phyloP scores from a whole-genome alignment of 331 rosid genomes.

The Quercus lobata region DNA sequence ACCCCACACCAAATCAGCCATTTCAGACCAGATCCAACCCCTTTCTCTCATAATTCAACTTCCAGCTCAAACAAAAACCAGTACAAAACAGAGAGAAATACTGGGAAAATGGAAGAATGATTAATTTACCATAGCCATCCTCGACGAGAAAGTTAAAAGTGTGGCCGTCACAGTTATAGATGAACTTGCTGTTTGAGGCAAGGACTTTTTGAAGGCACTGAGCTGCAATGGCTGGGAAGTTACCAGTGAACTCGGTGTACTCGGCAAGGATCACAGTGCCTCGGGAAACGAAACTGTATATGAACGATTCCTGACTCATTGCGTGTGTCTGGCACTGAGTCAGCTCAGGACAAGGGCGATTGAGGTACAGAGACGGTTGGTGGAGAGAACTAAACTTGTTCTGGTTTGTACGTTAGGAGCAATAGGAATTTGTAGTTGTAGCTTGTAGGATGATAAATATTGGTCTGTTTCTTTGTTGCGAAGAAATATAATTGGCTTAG shows the following conservation, averaged over 20 bases:
- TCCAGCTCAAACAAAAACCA: not conserved
- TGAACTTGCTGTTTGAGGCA: conserved; percentile 80
- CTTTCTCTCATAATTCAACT: conserved; percentile 27
- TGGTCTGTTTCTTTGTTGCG: not conserved
- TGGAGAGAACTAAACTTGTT: conserved; percentile 3
- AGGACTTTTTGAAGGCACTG: conserved; percentile 81
- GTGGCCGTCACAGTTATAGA: conserved; percentile 81
- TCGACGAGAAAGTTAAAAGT: conserved; percentile 80
- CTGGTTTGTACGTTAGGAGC: conserved; percentile 4
- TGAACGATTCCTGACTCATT: conserved; percentile 83
- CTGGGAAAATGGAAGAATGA: conserved; percentile 10
- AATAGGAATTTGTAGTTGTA: not conserved
- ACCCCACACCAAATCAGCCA: not conserved
- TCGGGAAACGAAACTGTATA: conserved; percentile 81
- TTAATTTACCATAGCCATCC: conserved; percentile 70
- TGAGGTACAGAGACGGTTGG: not conserved
- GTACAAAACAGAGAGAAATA: not conserved
- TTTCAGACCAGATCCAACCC: conserved; percentile 43
- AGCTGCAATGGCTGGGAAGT: conserved; percentile 84
- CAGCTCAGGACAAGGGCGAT: conserved; percentile 14
- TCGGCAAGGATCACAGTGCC: conserved; percentile 87
- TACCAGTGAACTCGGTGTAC: conserved; percentile 87
- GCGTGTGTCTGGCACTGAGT: conserved; percentile 1
- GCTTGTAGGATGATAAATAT: not conserved
- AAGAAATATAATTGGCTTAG: not conserved